Evolutionary conservation across 352 stramenopile species (phyloP), one percentile per base, ranked within the genome.

Genomic region (Thalassiosira exigua): DNA sequence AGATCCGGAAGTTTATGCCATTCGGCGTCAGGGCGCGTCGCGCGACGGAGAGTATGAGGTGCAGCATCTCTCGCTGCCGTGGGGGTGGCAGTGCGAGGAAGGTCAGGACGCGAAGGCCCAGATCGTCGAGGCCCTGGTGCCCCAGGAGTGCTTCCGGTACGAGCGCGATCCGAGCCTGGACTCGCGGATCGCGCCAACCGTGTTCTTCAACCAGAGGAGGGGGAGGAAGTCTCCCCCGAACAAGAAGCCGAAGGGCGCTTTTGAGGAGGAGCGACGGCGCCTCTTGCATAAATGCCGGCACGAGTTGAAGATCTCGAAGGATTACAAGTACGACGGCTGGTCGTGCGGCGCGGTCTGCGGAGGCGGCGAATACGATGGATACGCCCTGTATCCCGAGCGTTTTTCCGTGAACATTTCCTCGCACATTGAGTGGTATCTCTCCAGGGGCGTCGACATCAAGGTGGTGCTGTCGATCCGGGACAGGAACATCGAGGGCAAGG

Each of bases 401-500:
- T 81, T 70, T 52, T 78, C 67, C 33, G 36, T 82, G 27, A 82
- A 82, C 41, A 57, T 82, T 14, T 73, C 67, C 32, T 54, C 27
- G 26, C 79, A 86, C 27, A 76, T 86, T 44, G 50, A 86, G 60
- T 81, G 70, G 56, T 86, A 86, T 65, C 51, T 65, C 14, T 44
- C 58, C 41, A 62, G 71, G 57, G 79, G 79, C 27, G 73, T 86
- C 30, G 67, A 86, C 24, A 44, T 70, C 19, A 70, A 39, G 26
- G 79, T 75, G 19, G 39, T 86, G 9, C 7, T 86, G 36, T 64
- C 66, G 0, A 51, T 64, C 36, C 44, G 79, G 52, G 79, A 86
- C 51, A 57, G n/a, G 36, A 58, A 52, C 17, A 79, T 79, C 29
- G 65, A 36, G 1, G 11, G 41, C 11, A 65, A 58, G 27, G 29